Evolutionary conservation across 202 grass and related monocot species (phyloP), one percentile per base, ranked within the genome.

Genomic region (Dendrocalamus latiflorus): DNA sequence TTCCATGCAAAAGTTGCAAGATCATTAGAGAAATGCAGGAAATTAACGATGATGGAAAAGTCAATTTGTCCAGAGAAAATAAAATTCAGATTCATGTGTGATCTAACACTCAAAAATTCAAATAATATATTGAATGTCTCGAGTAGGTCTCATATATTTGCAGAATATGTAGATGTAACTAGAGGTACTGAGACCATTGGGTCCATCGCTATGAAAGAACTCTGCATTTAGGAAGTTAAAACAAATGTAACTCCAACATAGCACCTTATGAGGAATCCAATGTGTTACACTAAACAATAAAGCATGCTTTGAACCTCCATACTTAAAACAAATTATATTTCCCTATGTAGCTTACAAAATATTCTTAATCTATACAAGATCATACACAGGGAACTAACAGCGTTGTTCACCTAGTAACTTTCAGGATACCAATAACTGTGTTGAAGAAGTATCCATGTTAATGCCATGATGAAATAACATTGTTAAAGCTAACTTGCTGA

Each of bases 211-310:
- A 43, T 22, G 26, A 15, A 82, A 57, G 20, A 86, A 22, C 43
- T 75, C 90, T 88, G 78, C 78, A 83, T 9, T 77, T 71, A 22
- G 20, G 59, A 78, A 78, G 39, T 30, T 21, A 61, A 74, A 44
- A 67, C 30, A 51, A 16, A 80, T 81, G 28, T 79, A 86, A 83
- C 26, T 58, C 14, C 5, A 22, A 44, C 0, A 26, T 43, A 74
- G 26, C 14, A 84, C 9, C 26, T 50, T 20, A 68, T 10, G 39
- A 49, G 22, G 43, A 36, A 48, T 83, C 18, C 30, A 74, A 9
- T 39, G 60, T 56, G 18, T 33, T 39, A 53, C 10, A 17, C 64
- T 48, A 72, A 33, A 70, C 4, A 65, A 45, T 8, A 58, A 22
- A 63, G 24, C 18, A 70, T 15, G 41, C 1, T 20, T 48, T 7